Evolutionary conservation across 371 early-diverging fungal species (phyloP).

Genomic region (Mortierella sp.): DNA sequence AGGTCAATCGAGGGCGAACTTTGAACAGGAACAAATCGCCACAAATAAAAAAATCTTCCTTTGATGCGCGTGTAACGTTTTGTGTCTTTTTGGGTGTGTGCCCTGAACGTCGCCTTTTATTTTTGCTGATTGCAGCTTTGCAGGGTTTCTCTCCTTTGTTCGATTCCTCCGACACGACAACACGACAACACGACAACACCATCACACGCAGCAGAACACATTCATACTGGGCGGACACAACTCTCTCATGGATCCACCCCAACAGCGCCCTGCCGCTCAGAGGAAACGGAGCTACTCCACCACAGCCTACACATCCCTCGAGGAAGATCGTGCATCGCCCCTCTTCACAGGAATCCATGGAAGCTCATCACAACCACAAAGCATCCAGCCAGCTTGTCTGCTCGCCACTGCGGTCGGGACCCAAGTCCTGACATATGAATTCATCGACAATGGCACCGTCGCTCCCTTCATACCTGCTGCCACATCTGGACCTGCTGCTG

Average conservation of each 20-base stretch:
- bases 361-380: neutral
- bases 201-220: neutral
- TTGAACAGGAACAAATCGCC: too few species aligned
- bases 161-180: too few species aligned
- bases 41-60: too few species aligned
- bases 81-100: too few species aligned
- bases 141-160: too few species aligned
- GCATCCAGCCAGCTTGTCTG: slow-evolving; percentile 20
- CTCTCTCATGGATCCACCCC: slow-evolving; percentile 31
- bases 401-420: slow-evolving; percentile 31
- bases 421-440: slow-evolving; percentile 42
- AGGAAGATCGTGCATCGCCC: slow-evolving; percentile 18
- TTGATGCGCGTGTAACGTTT: too few species aligned
- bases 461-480: neutral
- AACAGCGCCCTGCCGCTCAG: slow-evolving; percentile 27
- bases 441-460: slow-evolving; percentile 25
- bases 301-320: slow-evolving; percentile 47
- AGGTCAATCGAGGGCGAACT: too few species aligned
- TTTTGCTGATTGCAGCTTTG: too few species aligned
- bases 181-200: neutral
- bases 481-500: too few species aligned
- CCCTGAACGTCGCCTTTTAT: too few species aligned
- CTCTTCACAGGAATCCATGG: neutral
- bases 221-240: neutral
- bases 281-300: slow-evolving; percentile 54